These are phyloP conservation scores for Proliferodiscus dingleyae DNA, from an alignment of 2,329 filamentous ascomycete genomes.

Conservation along the genomic window DNA sequence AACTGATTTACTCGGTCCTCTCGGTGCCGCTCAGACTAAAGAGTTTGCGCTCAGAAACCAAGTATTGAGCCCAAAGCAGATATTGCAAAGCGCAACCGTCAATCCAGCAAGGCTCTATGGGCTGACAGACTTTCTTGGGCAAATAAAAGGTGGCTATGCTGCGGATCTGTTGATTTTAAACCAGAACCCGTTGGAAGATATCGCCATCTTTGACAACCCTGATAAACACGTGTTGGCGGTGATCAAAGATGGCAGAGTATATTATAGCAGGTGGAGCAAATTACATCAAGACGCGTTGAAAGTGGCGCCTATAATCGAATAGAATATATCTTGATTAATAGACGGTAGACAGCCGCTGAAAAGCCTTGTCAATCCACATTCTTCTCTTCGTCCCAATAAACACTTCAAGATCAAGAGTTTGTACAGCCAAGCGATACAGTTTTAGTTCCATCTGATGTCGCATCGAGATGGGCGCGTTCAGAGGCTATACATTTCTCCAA, in stretches of 20 bases:
- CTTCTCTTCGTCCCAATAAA: too few relatives aligned
- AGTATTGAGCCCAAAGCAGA: conserved; percentile 38
- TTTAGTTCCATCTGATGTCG: too few relatives aligned
- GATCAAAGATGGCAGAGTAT: conserved; percentile 49
- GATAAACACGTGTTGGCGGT: conserved; percentile 46
- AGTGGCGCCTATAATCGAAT: neutral
- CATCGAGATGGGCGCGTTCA: too few relatives aligned
- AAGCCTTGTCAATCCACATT: too few relatives aligned
- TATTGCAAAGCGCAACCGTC: conserved; percentile 48
- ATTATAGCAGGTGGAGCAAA: conserved; percentile 9
- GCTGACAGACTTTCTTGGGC: conserved; percentile 43
- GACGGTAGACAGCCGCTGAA: too few relatives aligned
- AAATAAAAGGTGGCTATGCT: conserved; percentile 44
- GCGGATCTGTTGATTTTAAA: conserved; percentile 51
- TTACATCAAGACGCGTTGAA: neutral
- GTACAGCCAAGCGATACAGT: too few relatives aligned
- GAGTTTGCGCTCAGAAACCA: conserved; percentile 44
- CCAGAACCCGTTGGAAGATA: conserved; percentile 50
- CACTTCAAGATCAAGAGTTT: too few relatives aligned
- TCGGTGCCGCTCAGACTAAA: conserved; percentile 43
- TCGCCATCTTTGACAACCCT: conserved; percentile 42
- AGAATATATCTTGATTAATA: too few relatives aligned
- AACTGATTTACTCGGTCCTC: conserved; percentile 47
- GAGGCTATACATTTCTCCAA: too few relatives aligned
- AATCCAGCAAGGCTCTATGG: conserved; percentile 47